These are phyloP conservation scores for Saccharomyces hybrid DNA, from an alignment of 1,139 yeast species.

Conservation along the genomic window DNA sequence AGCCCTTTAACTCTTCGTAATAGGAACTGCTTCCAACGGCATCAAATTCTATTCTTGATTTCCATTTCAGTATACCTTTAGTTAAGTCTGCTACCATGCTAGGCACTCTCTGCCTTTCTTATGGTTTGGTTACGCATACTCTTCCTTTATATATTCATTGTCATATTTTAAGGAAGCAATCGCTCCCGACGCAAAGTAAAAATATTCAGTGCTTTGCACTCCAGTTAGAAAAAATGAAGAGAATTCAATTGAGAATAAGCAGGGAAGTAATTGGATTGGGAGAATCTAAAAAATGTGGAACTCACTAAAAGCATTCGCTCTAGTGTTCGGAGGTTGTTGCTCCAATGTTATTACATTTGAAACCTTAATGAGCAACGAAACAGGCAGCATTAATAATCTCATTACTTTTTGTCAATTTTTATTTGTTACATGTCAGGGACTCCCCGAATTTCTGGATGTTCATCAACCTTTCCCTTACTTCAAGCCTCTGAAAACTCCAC, in stretches of 20 bases:
- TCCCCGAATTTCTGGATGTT: constrained; percentile 34
- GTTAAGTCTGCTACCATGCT: not conserved
- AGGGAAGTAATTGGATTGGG: not conserved
- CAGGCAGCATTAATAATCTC: constrained; percentile 41
- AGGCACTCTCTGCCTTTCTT: not conserved
- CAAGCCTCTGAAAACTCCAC: constrained; percentile 40
- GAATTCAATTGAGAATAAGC: not conserved
- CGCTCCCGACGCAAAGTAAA: not conserved
- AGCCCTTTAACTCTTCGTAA: not conserved
- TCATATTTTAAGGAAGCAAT: not conserved
- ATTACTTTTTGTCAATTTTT: constrained; percentile 58
- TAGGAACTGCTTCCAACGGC: constrained; percentile 2
- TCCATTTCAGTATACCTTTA: not conserved
- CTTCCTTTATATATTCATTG: not conserved
- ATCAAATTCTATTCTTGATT: not conserved
- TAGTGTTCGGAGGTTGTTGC: constrained; percentile 70
- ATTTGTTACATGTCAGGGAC: constrained; percentile 44
- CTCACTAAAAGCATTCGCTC: constrained; percentile 20
- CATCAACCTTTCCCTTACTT: constrained; percentile 25
- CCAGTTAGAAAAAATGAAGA: not conserved
- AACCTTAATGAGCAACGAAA: constrained; percentile 35
- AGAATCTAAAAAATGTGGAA: not conserved
- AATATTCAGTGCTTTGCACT: not conserved
- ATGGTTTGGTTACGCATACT: not conserved
- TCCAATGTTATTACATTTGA: constrained; percentile 61